Percentiles rank a stretch among this genome's conserved stretches.
phyloP scores from a whole-genome alignment of 306 rosid species.

The Cucumis melo region DNA sequence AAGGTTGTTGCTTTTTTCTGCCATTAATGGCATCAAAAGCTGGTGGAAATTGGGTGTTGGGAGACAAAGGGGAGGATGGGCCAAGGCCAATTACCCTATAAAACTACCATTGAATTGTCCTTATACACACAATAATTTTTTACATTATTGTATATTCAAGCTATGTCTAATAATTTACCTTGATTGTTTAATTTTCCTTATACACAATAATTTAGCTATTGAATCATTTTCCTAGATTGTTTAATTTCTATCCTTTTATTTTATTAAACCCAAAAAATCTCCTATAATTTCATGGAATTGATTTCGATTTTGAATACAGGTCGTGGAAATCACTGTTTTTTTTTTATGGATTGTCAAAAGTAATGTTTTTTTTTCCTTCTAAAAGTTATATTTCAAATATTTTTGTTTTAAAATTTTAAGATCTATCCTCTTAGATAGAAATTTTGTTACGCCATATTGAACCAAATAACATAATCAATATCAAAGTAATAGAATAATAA shows the following conservation, averaged over 20 bases:
- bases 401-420: not conserved
- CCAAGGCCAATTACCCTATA: not conserved
- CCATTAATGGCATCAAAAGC: not conserved
- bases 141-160: not conserved
- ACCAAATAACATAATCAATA: too few species aligned
- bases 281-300: not conserved
- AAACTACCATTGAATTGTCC: not conserved
- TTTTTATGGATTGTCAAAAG: not conserved
- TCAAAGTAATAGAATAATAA: too few species aligned
- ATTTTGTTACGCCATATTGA: too few species aligned
- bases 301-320: not conserved
- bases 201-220: too few species aligned
- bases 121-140: not conserved
- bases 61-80: not conserved
- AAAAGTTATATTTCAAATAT: not conserved
- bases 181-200: too few species aligned
- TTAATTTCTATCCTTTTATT: not conserved
- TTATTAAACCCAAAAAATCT: not conserved
- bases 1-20: not conserved
- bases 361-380: not conserved
- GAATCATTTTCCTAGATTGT: not conserved
- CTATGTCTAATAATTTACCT: not conserved
- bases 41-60: not conserved
- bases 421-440: not conserved
- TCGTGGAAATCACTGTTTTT: not conserved